A percentile compares a stretch with the other conserved stretches of the same genome.
Evolutionary conservation across 2,329 filamentous ascomycete species (phyloP).

Genomic region (Trichophyton mentagrophytes): DNA sequence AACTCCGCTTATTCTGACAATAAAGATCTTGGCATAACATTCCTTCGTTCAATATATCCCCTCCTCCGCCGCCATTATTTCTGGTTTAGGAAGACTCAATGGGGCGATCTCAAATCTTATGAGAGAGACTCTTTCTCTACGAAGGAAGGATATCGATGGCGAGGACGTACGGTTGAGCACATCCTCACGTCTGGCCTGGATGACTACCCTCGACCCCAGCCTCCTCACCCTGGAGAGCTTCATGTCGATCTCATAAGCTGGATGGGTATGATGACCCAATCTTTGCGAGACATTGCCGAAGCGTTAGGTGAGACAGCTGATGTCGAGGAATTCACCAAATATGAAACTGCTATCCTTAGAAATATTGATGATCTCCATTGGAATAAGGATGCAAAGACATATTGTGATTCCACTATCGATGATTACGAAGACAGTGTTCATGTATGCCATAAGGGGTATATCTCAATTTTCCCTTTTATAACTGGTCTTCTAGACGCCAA

Average conservation of each 20-base stretch:
- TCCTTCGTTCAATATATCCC: conserved; percentile 68
- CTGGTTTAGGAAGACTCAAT: conserved; percentile 91
- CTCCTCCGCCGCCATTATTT: conserved; percentile 77
- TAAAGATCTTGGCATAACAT: conserved; percentile 53
- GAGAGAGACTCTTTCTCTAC: conserved; percentile 76
- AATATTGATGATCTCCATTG: conserved; percentile 94
- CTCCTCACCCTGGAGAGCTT: conserved; percentile 88
- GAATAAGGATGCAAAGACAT: conserved; percentile 66
- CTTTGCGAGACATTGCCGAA: conserved; percentile 66
- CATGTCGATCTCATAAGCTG: conserved; percentile 91
- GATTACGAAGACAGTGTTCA: conserved; percentile 82
- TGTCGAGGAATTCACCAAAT: conserved; percentile 55
- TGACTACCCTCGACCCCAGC: conserved; percentile 87
- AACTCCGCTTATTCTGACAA: conserved; percentile 56
- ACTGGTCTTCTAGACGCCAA: conserved; percentile 64
- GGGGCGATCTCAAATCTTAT: conserved; percentile 79
- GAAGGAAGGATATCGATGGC: conserved; percentile 93
- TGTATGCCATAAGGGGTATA: conserved; percentile 93
- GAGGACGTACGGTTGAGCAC: conserved; percentile 73
- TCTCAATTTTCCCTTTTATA: conserved; percentile 86
- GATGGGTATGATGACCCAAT: conserved; percentile 91
- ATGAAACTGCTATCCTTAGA: conserved; percentile 61
- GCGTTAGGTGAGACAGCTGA: conserved; percentile 68
- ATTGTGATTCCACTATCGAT: conserved; percentile 91
- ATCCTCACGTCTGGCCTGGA: conserved; percentile 88